phyloP scores from a whole-genome alignment of 306 rosid genomes.

The Prunus mume region DNA sequence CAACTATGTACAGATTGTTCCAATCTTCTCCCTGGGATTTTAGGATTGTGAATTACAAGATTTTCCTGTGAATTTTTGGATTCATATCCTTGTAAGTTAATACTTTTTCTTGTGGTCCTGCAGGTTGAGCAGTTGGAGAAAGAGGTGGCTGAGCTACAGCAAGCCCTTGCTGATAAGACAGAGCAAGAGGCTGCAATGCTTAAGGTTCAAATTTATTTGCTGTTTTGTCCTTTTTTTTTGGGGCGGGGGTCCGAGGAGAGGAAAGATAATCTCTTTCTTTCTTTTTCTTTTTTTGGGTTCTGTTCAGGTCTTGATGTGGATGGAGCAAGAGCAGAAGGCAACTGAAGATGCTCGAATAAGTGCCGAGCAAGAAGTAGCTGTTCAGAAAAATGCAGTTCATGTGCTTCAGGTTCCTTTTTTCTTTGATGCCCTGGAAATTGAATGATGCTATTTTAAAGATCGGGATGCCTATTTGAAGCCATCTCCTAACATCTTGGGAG shows the following conservation, averaged over 20 bases:
- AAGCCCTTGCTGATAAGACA: conserved; percentile 67
- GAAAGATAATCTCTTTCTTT: neutral
- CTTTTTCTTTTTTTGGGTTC: neutral
- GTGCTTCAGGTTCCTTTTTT: conserved; percentile 63
- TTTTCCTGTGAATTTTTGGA: neutral
- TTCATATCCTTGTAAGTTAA: neutral
- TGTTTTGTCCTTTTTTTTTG: conserved; percentile 6
- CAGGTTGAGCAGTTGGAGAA: conserved; percentile 89
- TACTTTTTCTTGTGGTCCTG: conserved; percentile 21
- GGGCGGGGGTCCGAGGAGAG: neutral
- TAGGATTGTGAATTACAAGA: neutral
- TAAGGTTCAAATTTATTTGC: conserved; percentile 56
- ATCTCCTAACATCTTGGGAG: neutral
- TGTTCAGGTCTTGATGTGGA: conserved; percentile 61
- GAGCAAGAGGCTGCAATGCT: conserved; percentile 90
- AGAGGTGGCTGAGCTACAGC: conserved; percentile 58
- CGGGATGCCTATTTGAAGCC: neutral
- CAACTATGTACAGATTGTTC: too few relatives aligned
- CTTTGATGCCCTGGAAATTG: conserved; percentile 11
- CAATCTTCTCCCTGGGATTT: neutral
- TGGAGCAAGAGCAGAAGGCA: conserved; percentile 80
- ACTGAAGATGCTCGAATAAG: conserved; percentile 86
- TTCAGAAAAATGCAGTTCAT: conserved; percentile 68
- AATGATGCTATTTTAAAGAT: neutral
- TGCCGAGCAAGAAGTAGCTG: conserved; percentile 76